A percentile compares a stretch with the other conserved stretches of the same genome.
phyloP scores from a whole-genome alignment of 1,284 basidiomycete genomes.

The Retiboletus flavoniger region DNA sequence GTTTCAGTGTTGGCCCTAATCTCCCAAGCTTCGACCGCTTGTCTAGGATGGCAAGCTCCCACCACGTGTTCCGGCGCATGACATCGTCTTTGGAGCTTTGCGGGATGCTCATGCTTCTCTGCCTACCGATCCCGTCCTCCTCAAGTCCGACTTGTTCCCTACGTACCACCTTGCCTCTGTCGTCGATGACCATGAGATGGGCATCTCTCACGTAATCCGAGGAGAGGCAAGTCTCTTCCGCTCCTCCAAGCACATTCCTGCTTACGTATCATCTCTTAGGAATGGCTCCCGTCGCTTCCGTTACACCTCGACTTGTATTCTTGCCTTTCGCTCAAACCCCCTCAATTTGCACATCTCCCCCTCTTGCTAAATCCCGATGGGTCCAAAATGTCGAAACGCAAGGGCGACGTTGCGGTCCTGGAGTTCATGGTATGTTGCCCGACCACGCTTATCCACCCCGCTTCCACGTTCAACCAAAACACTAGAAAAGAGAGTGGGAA shows the following conservation, averaged over 20 bases:
- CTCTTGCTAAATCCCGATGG: slow-evolving; percentile 90
- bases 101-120: slow-evolving; percentile 74
- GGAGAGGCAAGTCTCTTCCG: slow-evolving; percentile 68
- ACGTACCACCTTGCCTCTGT: slow-evolving; percentile 97
- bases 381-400: slow-evolving; percentile 92
- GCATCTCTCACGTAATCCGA: slow-evolving; percentile 91
- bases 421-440: slow-evolving; percentile 72
- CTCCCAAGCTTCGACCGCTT: too few species aligned
- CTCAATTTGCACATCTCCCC: slow-evolving; percentile 89
- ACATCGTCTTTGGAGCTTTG: slow-evolving; percentile 77
- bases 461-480: not conserved
- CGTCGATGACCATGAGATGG: too few species aligned
- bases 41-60: slow-evolving; percentile 56
- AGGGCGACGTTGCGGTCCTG: slow-evolving; percentile 84
- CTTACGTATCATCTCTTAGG: slow-evolving; percentile 44
- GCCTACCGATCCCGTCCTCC: slow-evolving; percentile 87
- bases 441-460: not conserved
- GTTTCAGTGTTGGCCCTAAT: slow-evolving; percentile 7
- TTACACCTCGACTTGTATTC: slow-evolving; percentile 89
- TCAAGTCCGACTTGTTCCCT: slow-evolving; percentile 92
- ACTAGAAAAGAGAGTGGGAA: slow-evolving; percentile 79
- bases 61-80: slow-evolving; percentile 45
- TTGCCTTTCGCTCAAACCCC: slow-evolving; percentile 70
- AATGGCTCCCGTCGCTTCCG: slow-evolving; percentile 96
- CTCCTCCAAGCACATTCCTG: not conserved